Evolutionary conservation across 2,329 filamentous ascomycete species (phyloP), one percentile per base, ranked within the genome.

Genomic region (Elsinoe fawcettii): DNA sequence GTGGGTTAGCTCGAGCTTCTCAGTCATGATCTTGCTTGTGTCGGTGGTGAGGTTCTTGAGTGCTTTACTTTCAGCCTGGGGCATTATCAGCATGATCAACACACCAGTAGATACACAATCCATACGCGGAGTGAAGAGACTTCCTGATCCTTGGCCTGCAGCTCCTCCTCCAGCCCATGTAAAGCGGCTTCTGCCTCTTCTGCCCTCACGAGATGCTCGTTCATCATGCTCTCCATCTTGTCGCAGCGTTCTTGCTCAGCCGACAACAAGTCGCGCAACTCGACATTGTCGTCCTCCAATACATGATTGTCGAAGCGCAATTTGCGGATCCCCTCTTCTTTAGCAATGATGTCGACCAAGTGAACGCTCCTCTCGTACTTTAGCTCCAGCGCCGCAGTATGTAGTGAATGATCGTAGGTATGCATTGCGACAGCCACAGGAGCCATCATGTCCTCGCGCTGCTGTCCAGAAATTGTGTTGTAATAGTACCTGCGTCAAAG

Each of bases 251-350:
- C 76, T 54, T 86, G 81, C 62, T 81, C 80, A 37, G 81, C 73
- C 3, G 76, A 71, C 16, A 91, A 69, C 61, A 85, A 78, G 44
- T 84, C 80, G 62, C 82, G 80, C 25, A 96, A 71, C 8, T 81
- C 77, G 49, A 84, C 80, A 61, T 86, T 88, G 61, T 95, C 86
- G 62, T 91, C 83, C 60, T 85, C 79, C n/a, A 88, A 75, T n/a
- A 90, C 72, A 56, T 91, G 73, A 56, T 85, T 77, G 61, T 85
- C 81, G 60, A 92, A 77, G 63, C 83, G 83, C 55, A 90, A 72
- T 62, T 84, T 80, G 49, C 91, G 84, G 37, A 82, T 77, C 59
- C 85, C 82, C 69, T 97, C 91, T 62, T 90, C 83, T 65, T 88
- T 87, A 63, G 82, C 74, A 57, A 95, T 77, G 9, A 85, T 75